Conservation (phyloP, 352 stramenopile species). For the Halophytophthora batemanensis region DNA sequence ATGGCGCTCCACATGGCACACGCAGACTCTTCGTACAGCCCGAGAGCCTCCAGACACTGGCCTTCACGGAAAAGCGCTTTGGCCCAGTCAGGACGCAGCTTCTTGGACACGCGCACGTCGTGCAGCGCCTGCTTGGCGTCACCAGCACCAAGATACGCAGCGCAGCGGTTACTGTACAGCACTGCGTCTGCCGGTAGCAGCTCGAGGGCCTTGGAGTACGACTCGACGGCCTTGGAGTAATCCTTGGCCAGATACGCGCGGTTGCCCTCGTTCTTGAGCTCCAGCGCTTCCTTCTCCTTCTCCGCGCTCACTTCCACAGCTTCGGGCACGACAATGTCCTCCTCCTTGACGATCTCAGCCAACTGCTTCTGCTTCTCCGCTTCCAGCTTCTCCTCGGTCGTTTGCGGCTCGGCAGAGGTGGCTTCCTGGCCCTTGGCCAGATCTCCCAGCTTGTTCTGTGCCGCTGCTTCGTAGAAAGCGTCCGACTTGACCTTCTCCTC, state of each 20-base stretch:
- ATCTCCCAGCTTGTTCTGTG: conserved; percentile 26
- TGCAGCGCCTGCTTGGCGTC: conserved; percentile 67
- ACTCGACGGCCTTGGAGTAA: conserved; percentile 39
- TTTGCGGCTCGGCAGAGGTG: conserved; percentile 14
- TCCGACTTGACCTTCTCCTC: conserved; percentile 65
- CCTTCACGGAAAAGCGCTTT: conserved; percentile 84
- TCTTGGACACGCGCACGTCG: conserved; percentile 76
- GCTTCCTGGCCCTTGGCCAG: conserved; percentile 2
- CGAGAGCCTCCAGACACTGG: conserved; percentile 74
- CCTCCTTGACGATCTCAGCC: conserved; percentile 35
- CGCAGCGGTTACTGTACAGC: conserved; percentile 84
- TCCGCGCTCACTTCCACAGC: conserved; percentile 35
- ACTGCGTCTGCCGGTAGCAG: conserved; percentile 54
- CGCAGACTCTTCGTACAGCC: conserved; percentile 71
- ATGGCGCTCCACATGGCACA: conserved; percentile 73
- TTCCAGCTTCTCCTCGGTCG: conserved; percentile 34
- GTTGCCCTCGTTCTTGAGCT: conserved; percentile 71
- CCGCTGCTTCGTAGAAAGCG: conserved; percentile 47
- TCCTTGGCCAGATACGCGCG: conserved; percentile 67
- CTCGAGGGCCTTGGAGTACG: conserved; percentile 65
- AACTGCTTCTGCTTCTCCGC: conserved; percentile 42
- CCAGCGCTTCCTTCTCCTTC: conserved; percentile 33
- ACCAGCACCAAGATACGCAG: conserved; percentile 50
- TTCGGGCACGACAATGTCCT: conserved; percentile 47
- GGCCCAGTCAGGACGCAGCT: conserved; percentile 78